Evolutionary conservation across 2,329 filamentous ascomycete species (phyloP), one percentile per base, ranked within the genome.

Genomic region (Stagonosporopsis rhizophila): DNA sequence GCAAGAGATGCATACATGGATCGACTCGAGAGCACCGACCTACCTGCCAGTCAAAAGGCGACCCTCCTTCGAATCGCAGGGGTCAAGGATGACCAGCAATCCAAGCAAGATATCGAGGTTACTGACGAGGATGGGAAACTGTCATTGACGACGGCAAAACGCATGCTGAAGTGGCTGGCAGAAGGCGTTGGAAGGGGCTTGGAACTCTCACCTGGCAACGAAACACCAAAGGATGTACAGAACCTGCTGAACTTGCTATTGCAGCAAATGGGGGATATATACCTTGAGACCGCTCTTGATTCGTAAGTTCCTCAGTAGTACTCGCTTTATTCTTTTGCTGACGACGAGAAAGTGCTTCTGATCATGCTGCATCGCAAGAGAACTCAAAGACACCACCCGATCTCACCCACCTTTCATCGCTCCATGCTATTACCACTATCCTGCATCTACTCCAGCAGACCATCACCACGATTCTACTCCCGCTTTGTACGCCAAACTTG

Each of bases 101-200:
- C 89, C 69, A 90, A 91, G 75, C 89, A 90, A 64, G 93, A 96
- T 48, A 92, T 96, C 55, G 93, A 96, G 72, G 90, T 98, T 28
- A 88, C 89, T 0, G 95, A 98, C 57, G 88, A 94, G 70, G 94
- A 99, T 69, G 95, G 95, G 30, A 83, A 87, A 53, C 80, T 98
- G 23, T 94, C 88, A 64, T 82, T 96, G 4, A 82, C 87, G n/a
- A 92, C 90, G 73, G 91, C 93, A n/a, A 98, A 98, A 78, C 86
- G 95, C 54, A 99, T 99, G 93, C 84, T 99, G 58, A 96, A 91
- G 73, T 99, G 95, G 95, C 81, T 99, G 37, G 95, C 95, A 2
- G 95, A 99, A 80, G 92, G 91, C 60, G 94, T 99, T 22, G 90
- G 95, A 35, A 85, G 95, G 61, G 92, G 92, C 0, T 82, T 99